These are phyloP conservation scores for Infundibulicybe gibba DNA, from an alignment of 768 basidiomycete genomes.

Conservation along the genomic window DNA sequence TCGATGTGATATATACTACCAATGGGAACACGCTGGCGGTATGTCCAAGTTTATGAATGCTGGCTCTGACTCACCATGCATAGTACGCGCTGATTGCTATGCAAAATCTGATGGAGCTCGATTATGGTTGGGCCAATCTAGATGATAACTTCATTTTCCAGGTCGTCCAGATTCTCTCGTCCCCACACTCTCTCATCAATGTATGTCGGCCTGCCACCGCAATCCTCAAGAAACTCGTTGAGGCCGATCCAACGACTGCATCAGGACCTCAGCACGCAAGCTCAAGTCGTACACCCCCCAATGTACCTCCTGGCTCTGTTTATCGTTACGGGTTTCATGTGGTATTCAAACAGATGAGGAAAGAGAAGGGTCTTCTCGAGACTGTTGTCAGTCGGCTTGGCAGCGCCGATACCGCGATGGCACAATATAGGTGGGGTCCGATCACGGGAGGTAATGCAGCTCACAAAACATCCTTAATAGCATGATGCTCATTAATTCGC, in stretches of 20 bases:
- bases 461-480: constrained; percentile 31
- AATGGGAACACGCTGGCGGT: constrained; percentile 88
- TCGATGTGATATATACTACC: constrained; percentile 59
- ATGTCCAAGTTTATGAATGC: constrained; percentile 17
- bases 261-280: constrained; percentile 56
- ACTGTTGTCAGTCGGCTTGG: constrained; percentile 79
- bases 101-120: constrained; percentile 86
- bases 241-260: constrained; percentile 73
- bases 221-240: constrained; percentile 85
- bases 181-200: constrained; percentile 76
- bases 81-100: constrained; percentile 84
- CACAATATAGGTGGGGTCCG: constrained; percentile 62
- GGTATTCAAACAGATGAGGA: constrained; percentile 81
- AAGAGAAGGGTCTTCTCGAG: constrained; percentile 65
- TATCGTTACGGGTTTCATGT: constrained; percentile 82
- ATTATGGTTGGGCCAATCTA: constrained; percentile 79
- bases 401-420: constrained; percentile 83
- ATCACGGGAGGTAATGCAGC: not conserved
- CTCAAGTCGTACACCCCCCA: constrained; percentile 54
- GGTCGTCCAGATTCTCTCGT: constrained; percentile 76
- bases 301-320: constrained; percentile 61
- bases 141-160: constrained; percentile 70
- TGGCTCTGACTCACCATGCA: constrained; percentile 1
- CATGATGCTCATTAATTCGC: constrained; percentile 88
- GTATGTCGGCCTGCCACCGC: constrained; percentile 90